Evolutionary conservation across 108 stramenopile genomes (phyloP).

Genomic region (Pseudonitzschia delicatissima): DNA sequence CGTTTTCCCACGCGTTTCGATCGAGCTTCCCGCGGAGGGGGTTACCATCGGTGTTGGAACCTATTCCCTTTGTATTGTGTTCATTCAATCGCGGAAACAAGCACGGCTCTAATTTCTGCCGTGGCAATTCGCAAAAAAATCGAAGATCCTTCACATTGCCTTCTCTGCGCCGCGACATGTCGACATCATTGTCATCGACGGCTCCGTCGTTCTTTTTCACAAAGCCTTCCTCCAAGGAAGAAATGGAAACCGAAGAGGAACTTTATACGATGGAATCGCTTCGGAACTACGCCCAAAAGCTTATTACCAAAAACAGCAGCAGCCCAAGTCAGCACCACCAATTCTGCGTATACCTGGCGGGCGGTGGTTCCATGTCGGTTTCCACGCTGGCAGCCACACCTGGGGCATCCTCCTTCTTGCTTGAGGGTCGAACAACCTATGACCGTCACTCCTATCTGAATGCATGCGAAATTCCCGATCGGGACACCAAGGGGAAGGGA

Average conservation of each 20-base stretch:
- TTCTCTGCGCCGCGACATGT: not conserved
- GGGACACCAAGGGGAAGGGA: not conserved
- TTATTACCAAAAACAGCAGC: not conserved
- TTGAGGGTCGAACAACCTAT: slow-evolving; percentile 64
- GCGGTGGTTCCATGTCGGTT: slow-evolving; percentile 63
- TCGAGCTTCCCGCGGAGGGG: not conserved
- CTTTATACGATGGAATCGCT: not conserved
- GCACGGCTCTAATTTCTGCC: not conserved
- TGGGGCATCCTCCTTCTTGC: slow-evolving; percentile 62
- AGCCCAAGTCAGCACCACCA: not conserved
- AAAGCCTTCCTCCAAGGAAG: not conserved
- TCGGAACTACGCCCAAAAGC: not conserved
- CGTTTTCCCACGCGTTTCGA: not conserved
- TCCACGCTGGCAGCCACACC: slow-evolving; percentile 65
- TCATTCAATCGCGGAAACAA: not conserved
- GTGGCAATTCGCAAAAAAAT: not conserved
- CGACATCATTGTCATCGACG: not conserved
- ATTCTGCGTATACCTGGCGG: slow-evolving; percentile 43
- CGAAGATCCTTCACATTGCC: not conserved
- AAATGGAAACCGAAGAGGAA: not conserved
- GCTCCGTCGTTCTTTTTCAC: not conserved
- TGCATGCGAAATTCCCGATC: not conserved
- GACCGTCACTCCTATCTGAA: slow-evolving; percentile 62
- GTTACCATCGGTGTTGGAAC: not conserved
- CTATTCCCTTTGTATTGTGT: not conserved